Base-by-base conservation (phyloP, 2,329 filamentous ascomycete genomes). In the Ceratocystiopsis sp. region DNA sequence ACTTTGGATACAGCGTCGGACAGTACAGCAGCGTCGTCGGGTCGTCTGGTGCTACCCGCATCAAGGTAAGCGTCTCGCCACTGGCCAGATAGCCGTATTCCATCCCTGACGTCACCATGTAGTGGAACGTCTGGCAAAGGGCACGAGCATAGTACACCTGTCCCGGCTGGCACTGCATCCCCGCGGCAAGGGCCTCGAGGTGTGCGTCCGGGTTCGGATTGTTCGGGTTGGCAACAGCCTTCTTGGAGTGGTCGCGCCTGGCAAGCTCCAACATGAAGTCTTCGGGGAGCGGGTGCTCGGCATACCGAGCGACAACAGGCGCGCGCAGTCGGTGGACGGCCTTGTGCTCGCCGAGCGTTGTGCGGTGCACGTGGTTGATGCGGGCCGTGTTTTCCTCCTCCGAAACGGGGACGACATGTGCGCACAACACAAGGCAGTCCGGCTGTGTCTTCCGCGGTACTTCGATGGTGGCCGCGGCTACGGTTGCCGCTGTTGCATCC, bases 391-490 rank as follows among this genome's bases (percentile, higher is more conserved):
- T 13, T 9, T 15, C 14, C 21, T 36, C 40, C 19, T 21, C 19
- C 19, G 19, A 21, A 21, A 35, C 33, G 19, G 32, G 14, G 13
- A 41, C 37, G 34, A 45, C 25, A 25, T 47, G 29, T 4, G 46
- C 43, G 16, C 46, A 45, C 14, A 45, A 41, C 32, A 47, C 38
- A 33, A 43, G 41, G 17, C 46, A 45, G 41, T 45, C 46, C 12
- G 46, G 46, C 36, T 37, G 43, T 8, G 41, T 45, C 18, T 47
- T 45, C 19, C 19, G 19, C 19, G 19, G 19, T 21, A 21, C 19
- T 21, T 21, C 19, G 19, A 21, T 7, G 4, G 19, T 21, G 19
- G 19, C 19, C 19, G 7, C 19, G 19, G 19, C 19, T 21, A 21
- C 19, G 4, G 19, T 21, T 21, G 19, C 7, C 7, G 7, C 7